These are phyloP conservation scores for Globisporangium abappressorium DNA, from an alignment of 352 stramenopile species.

Conservation along the genomic window DNA sequence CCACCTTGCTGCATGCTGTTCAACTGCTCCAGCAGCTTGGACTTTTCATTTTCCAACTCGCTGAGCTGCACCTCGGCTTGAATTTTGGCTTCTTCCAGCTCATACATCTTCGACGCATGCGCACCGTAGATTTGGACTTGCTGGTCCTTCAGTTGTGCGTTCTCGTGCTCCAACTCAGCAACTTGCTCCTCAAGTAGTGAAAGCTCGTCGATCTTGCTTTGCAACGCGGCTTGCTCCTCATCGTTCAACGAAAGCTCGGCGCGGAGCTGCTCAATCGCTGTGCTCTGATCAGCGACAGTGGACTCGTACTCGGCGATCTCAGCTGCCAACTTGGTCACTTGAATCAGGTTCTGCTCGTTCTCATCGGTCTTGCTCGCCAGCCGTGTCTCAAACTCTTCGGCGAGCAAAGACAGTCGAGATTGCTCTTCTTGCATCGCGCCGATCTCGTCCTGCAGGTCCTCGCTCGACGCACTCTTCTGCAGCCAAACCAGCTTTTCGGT, in stretches of 20 bases:
- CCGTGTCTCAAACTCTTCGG: slow-evolving; percentile 13
- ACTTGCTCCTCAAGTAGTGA: slow-evolving; percentile 14
- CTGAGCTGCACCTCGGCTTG: slow-evolving; percentile 5
- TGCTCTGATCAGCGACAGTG: slow-evolving; percentile 16
- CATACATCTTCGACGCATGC: slow-evolving; percentile 7
- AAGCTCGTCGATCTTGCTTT: slow-evolving; percentile 18
- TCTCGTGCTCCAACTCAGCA: slow-evolving; percentile 10
- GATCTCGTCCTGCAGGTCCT: slow-evolving; percentile 26
- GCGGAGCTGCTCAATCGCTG: slow-evolving; percentile 17
- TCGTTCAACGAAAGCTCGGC: slow-evolving; percentile 11
- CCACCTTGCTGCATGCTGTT: not conserved
- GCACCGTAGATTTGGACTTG: not conserved
- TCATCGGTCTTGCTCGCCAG: slow-evolving; percentile 23
- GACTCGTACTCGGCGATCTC: slow-evolving; percentile 19
- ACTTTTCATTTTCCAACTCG: not conserved
- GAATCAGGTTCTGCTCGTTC: slow-evolving; percentile 6
- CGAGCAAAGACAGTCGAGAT: slow-evolving; percentile 9
- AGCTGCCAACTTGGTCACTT: slow-evolving; percentile 4
- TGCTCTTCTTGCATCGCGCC: slow-evolving; percentile 24
- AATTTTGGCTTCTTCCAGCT: slow-evolving; percentile 11
- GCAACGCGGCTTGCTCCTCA: slow-evolving; percentile 16
- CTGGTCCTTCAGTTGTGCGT: slow-evolving; percentile 6
- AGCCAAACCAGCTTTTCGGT: slow-evolving; percentile 24
- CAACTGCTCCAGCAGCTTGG: slow-evolving; percentile 1
- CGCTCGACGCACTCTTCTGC: slow-evolving; percentile 23